Evolutionary conservation across 495 filamentous ascomycete genomes (phyloP).

Genomic region (Neurospora sp.): DNA sequence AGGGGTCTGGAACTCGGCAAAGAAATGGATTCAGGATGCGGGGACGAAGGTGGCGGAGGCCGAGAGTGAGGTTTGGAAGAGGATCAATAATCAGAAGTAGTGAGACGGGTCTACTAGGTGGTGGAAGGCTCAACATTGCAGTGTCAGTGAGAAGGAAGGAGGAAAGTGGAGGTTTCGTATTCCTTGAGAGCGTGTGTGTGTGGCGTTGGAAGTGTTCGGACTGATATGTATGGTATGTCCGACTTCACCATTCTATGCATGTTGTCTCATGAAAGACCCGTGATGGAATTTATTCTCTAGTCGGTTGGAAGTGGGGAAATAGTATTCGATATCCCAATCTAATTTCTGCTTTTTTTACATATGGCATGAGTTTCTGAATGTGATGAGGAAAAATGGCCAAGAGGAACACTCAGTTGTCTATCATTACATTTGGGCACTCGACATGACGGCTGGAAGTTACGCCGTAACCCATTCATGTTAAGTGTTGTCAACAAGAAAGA

Average conservation of each 20-base stretch:
- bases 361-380: neutral
- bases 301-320: neutral
- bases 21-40: slow-evolving; percentile 50
- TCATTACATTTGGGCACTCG: neutral
- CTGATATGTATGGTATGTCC: neutral
- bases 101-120: neutral
- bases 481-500: neutral
- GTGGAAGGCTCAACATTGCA: too few species aligned
- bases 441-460: neutral
- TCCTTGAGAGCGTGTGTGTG: neutral
- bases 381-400: neutral
- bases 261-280: neutral
- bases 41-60: slow-evolving; percentile 52
- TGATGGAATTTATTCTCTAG: neutral
- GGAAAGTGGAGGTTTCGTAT: neutral
- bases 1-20: slow-evolving; percentile 44
- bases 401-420: neutral
- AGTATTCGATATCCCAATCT: neutral
- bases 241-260: too few species aligned
- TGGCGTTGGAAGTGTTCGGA: neutral
- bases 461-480: neutral
- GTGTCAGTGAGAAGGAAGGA: neutral
- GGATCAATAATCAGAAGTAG: slow-evolving; percentile 43
- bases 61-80: slow-evolving; percentile 63
- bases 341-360: neutral